phyloP scores from a whole-genome alignment of 1,284 basidiomycete genomes.

The Chondrostereum purpureum region DNA sequence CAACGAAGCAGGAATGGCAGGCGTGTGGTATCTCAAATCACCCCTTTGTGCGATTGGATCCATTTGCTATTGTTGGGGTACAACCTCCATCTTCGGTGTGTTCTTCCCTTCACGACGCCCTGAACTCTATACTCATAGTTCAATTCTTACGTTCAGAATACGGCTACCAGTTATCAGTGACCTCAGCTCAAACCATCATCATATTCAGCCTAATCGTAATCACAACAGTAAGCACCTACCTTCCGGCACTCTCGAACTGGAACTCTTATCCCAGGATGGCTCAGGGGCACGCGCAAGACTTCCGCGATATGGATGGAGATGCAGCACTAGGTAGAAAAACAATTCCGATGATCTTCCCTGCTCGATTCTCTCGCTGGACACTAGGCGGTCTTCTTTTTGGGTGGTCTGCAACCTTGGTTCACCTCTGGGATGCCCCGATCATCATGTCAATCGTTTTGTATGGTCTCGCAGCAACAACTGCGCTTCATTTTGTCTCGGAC shows the following conservation, averaged over 20 bases:
- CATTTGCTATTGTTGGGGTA: conserved; percentile 27
- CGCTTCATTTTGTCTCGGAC: background rate
- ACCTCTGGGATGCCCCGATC: conserved; percentile 13
- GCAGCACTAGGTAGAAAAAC: conserved; percentile 23
- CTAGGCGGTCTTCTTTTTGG: conserved; percentile 8
- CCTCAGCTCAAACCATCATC: no score
- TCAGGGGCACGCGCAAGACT: conserved; percentile 27
- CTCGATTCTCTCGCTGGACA: conserved; percentile 15
- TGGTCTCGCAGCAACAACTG: conserved; percentile 2
- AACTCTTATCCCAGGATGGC: no score
- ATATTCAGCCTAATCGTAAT: no score
- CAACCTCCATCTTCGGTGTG: conserved; percentile 26
- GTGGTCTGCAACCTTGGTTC: conserved; percentile 12
- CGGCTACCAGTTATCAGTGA: no score
- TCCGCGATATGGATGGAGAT: conserved; percentile 26
- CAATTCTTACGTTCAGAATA: no score
- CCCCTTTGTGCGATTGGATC: conserved; percentile 25
- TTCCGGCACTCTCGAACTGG: no score
- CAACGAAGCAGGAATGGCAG: conserved; percentile 24
- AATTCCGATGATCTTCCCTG: conserved; percentile 21
- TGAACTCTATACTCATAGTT: no score
- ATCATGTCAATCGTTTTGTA: conserved; percentile 4
- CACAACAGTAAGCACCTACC: conserved; percentile 21
- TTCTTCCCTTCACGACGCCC: no score
- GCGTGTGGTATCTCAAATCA: conserved; percentile 26